Percentiles rank a stretch among this genome's conserved stretches.
phyloP scores from a whole-genome alignment of 495 filamentous ascomycete species.

The Staphylotrichum tortipilum region DNA sequence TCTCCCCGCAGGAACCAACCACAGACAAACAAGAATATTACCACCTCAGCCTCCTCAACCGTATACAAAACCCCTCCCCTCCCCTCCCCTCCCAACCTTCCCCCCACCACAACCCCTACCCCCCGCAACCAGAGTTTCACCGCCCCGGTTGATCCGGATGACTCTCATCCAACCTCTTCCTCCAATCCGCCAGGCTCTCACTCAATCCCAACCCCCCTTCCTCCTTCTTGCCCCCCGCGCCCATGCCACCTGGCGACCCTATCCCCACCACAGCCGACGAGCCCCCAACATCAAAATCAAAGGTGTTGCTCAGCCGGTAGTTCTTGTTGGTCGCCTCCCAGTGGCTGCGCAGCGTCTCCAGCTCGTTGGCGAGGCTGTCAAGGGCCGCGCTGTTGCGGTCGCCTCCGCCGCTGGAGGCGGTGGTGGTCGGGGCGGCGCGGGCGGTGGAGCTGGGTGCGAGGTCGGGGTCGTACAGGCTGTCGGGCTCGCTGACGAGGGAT shows the following conservation, averaged over 20 bases:
- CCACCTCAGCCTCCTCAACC: neutral
- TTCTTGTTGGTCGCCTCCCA: slow-evolving; percentile 96
- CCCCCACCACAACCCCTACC: neutral
- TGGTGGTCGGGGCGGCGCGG: neutral
- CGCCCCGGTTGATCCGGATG: slow-evolving; percentile 14
- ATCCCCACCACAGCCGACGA: slow-evolving; percentile 21
- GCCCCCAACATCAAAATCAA: slow-evolving; percentile 68
- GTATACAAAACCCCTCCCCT: neutral
- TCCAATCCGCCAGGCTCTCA: slow-evolving; percentile 65
- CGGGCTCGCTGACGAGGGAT: slow-evolving; percentile 49
- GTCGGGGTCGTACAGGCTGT: slow-evolving; percentile 38
- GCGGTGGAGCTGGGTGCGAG: neutral
- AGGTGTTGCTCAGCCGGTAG: slow-evolving; percentile 76
- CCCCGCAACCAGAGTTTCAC: neutral
- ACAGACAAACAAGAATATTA: neutral
- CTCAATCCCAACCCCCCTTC: slow-evolving; percentile 46
- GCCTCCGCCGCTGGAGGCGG: slow-evolving; percentile 5
- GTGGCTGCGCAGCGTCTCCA: slow-evolving; percentile 78
- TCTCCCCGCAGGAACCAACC: neutral
- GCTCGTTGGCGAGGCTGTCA: slow-evolving; percentile 82
- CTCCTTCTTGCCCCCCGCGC: slow-evolving; percentile 41
- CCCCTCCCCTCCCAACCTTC: neutral
- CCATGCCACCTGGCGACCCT: slow-evolving; percentile 44
- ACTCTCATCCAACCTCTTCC: slow-evolving; percentile 55
- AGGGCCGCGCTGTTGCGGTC: slow-evolving; percentile 77